Conservation (phyloP, 345 rosid species). For the Rhodomyrtus tomentosa region DNA sequence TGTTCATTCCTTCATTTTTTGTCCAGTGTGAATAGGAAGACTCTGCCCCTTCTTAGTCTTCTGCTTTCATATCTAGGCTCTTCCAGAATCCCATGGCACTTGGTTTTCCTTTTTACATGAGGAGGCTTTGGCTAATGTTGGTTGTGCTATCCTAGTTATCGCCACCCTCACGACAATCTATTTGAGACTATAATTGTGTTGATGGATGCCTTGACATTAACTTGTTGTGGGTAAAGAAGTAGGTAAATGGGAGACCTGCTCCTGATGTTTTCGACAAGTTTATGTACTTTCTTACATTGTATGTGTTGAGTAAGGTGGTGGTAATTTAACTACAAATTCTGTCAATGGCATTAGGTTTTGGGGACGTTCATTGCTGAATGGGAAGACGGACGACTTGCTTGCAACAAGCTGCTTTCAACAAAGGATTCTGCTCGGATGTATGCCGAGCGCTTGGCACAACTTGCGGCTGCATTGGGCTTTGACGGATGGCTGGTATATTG, state of each 20-base stretch:
- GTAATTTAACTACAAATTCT: neutral
- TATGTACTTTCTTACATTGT: neutral
- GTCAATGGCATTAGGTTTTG: conserved; percentile 33
- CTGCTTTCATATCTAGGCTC: neutral
- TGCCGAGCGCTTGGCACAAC: conserved; percentile 69
- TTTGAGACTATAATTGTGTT: neutral
- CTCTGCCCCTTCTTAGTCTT: neutral
- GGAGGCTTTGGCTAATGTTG: neutral
- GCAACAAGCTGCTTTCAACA: conserved; percentile 49
- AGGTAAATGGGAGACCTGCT: neutral
- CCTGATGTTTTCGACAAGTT: neutral
- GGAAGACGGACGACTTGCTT: conserved; percentile 54
- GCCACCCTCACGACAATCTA: neutral
- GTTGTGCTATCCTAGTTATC: neutral
- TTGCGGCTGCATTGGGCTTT: conserved; percentile 53
- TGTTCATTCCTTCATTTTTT: neutral
- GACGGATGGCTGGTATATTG: conserved; percentile 85
- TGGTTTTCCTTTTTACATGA: neutral
- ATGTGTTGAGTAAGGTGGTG: neutral
- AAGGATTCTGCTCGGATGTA: conserved; percentile 57
- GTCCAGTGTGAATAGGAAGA: neutral
- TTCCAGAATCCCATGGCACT: neutral
- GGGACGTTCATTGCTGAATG: conserved; percentile 87
- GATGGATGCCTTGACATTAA: neutral
- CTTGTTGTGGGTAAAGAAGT: neutral